These are phyloP conservation scores for Ajuga chamaepitys DNA, from an alignment of 257 asterid species.

Conservation along the genomic window DNA sequence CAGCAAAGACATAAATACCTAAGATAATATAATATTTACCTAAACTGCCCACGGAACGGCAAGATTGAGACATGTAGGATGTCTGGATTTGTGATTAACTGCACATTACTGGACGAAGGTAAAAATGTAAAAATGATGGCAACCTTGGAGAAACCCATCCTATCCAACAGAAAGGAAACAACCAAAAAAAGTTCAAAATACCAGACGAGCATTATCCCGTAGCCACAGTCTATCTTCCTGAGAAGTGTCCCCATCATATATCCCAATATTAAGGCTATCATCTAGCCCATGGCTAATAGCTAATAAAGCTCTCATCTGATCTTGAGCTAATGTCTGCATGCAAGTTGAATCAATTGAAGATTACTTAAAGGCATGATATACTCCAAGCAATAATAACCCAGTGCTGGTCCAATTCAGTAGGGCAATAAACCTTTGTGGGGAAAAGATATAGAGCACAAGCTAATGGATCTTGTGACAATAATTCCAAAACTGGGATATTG, in stretches of 20 bases:
- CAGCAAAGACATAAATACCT: too few relatives aligned
- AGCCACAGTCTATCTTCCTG: too few relatives aligned
- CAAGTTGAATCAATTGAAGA: constrained; percentile 20
- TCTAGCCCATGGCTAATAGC: constrained; percentile 52
- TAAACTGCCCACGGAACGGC: too few relatives aligned
- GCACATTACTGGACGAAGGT: constrained; percentile 30
- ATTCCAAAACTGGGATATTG: constrained; percentile 89
- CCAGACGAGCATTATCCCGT: too few relatives aligned
- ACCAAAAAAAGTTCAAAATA: too few relatives aligned
- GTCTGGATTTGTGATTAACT: constrained; percentile 96
- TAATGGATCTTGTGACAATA: constrained; percentile 42
- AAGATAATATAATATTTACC: too few relatives aligned
- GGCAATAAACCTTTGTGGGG: constrained; percentile 99
- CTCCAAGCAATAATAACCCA: too few relatives aligned
- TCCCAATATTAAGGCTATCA: constrained; percentile 63
- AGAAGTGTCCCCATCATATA: constrained; percentile 95
- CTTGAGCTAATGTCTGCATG: constrained; percentile 93
- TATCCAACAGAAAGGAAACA: too few relatives aligned
- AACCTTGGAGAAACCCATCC: too few relatives aligned
- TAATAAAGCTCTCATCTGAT: constrained; percentile 72
- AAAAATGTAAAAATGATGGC: constrained; percentile 4
- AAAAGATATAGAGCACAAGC: constrained; percentile 89
- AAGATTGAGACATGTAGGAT: constrained; percentile 87
- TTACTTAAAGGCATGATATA: too few relatives aligned
- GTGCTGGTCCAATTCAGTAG: too few relatives aligned